Base-by-base conservation (phyloP, 192 early-diverging fungal species). In the Haplosporangium gracile region DNA sequence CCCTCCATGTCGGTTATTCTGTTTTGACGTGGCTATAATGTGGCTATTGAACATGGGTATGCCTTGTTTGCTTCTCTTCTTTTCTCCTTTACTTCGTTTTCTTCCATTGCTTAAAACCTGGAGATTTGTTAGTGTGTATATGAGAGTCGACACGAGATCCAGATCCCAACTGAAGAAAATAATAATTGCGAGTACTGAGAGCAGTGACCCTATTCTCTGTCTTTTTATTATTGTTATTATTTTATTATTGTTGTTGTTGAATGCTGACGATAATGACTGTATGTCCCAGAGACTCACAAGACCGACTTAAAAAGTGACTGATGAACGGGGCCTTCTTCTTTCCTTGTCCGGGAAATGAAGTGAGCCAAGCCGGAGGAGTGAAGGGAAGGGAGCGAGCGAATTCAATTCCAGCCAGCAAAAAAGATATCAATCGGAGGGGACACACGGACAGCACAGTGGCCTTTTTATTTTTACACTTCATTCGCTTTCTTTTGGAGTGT, bases 21-120 rank as follows among this genome's bases (percentile, higher is more conserved):
- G 16, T 20, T 51, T 51, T 18, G 16, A 18, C 49, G 49, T 51
- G 49, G 18, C 18, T 51, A 51, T 51, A 51, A 51, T 72, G 71
- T 47, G 26, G 13, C 71, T 73, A 26, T 73, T 43, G 72, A 73
- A 26, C 24, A 43, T 43, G n/a, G 72, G 72, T 34, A 29, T 38
- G 60, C n/a, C n/a, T 9, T 26, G 43, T 26, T 10, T 18, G 55
- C 60, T 65, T 11, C n/a, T 65, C 60, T 3, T 29, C 11, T 26
- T 13, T 32, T 15, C 60, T 32, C 11, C 29, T n/a, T 32, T 32
- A 3, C 5, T 29, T 11, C 60, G 60, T 65, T 26, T 26, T 26
- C 10, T 26, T 9, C 22, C n/a, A 5, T 26, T 26, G 55, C 24
- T 57, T 11, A 32, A 65, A 15, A 65, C 29, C 60, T 65, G 60